Percentiles rank a stretch among this genome's conserved stretches.
These are phyloP conservation scores for Aspergillus intermedius DNA, from an alignment of 2,329 filamentous ascomycete species.

Conservation along the genomic window DNA sequence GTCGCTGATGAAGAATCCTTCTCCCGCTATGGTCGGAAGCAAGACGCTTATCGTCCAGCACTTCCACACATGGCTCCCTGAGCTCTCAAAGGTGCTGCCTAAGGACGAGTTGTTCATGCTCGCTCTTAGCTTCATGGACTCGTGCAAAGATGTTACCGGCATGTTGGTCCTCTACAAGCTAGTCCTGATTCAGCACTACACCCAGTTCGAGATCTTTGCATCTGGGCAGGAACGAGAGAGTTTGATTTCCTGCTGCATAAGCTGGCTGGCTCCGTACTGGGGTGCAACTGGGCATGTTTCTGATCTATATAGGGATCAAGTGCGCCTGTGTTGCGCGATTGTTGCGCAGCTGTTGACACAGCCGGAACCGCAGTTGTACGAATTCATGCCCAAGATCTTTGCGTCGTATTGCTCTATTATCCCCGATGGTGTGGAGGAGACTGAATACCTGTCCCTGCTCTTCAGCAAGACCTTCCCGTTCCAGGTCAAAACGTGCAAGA, in stretches of 20 bases:
- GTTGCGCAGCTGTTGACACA: slow-evolving; percentile 77
- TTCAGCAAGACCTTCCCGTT: slow-evolving; percentile 92
- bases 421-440: slow-evolving; percentile 53
- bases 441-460: slow-evolving; percentile 67
- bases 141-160: slow-evolving; percentile 78
- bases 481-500: slow-evolving; percentile 61
- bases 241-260: slow-evolving; percentile 71
- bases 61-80: slow-evolving; percentile 95
- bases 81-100: slow-evolving; percentile 68
- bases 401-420: slow-evolving; percentile 79
- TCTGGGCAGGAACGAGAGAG: slow-evolving; percentile 67
- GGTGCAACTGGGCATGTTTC: slow-evolving; percentile 66
- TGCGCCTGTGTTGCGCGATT: slow-evolving; percentile 87
- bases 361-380: slow-evolving; percentile 72
- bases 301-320: slow-evolving; percentile 86
- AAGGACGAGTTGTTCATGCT: slow-evolving; percentile 84
- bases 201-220: slow-evolving; percentile 72
- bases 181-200: slow-evolving; percentile 86
- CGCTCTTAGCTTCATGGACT: slow-evolving; percentile 88
- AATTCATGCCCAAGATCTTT: slow-evolving; percentile 85
- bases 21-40: slow-evolving; percentile 81
- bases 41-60: slow-evolving; percentile 94
- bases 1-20: slow-evolving; percentile 77
- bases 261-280: slow-evolving; percentile 94
- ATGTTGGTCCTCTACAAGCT: slow-evolving; percentile 90